Conservation (phyloP, 805 yeast species). For the Ascoidea asiatica region DNA sequence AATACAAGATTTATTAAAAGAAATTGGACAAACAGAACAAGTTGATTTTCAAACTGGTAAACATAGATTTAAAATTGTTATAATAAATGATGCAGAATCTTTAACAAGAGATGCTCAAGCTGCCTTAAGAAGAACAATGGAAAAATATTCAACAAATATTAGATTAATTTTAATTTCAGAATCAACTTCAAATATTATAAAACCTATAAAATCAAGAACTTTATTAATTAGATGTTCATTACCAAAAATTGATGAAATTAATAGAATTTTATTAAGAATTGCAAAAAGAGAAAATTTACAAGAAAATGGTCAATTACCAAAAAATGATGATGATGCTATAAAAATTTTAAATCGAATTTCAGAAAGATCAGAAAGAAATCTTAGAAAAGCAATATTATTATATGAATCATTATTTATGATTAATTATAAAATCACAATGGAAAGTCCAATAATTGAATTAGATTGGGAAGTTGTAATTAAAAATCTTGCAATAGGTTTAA, state of each 20-base stretch:
- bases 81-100: conserved; percentile 86
- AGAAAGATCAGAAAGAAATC: conserved; percentile 45
- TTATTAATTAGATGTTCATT: conserved; percentile 78
- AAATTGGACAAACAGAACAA: conserved; percentile 89
- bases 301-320: conserved; percentile 20
- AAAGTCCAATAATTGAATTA: conserved; percentile 47
- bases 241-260: conserved; percentile 52
- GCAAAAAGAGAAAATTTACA: conserved; percentile 39
- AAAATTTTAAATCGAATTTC: conserved; percentile 41
- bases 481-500: conserved; percentile 46
- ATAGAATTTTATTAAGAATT: conserved; percentile 38
- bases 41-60: conserved; percentile 56
- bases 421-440: conserved; percentile 33
- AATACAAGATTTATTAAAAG: conserved; percentile 86
- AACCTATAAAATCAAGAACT: conserved; percentile 91
- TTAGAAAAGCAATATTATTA: conserved; percentile 65
- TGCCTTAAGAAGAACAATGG: conserved; percentile 92
- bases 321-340: conserved; percentile 21
- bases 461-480: conserved; percentile 86
- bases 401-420: conserved; percentile 75
- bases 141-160: conserved; percentile 78
- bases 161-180: conserved; percentile 77
- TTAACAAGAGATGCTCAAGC: conserved; percentile 91
- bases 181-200: conserved; percentile 81
- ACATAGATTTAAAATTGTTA: conserved; percentile 61